Percentiles rank a stretch among this genome's conserved stretches.
Conservation (phyloP, 371 early-diverging fungal genomes). For the Circinella umbellata region DNA sequence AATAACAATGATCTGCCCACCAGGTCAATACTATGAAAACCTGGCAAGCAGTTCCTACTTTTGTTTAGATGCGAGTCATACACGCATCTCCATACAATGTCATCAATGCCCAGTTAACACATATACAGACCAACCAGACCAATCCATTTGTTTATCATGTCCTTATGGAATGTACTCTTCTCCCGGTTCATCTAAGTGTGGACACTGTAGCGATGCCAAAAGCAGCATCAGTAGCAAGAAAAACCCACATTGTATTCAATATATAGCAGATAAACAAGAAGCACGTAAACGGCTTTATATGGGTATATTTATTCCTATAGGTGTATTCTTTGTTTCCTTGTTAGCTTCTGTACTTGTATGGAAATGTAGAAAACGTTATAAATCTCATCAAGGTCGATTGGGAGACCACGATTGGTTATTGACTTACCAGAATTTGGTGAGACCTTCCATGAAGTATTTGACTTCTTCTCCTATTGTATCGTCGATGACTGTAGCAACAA, state of each 20-base stretch:
- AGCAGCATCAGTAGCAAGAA: constrained; percentile 11
- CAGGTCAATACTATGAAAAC: constrained; percentile 28
- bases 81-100: constrained; percentile 29
- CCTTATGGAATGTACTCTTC: constrained; percentile 24
- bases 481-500: background rate
- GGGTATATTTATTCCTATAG: constrained; percentile 37
- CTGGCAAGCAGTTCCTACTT: constrained; percentile 18
- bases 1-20: constrained; percentile 17
- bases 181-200: constrained; percentile 26
- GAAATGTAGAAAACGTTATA: constrained; percentile 27
- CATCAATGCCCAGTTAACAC: constrained; percentile 39
- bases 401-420: constrained; percentile 54
- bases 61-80: constrained; percentile 25
- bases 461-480: background rate
- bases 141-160: constrained; percentile 38
- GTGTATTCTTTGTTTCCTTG: constrained; percentile 11
- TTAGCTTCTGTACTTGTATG: constrained; percentile 13
- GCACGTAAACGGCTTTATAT: constrained; percentile 24
- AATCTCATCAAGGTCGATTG: constrained; percentile 21
- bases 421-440: constrained; percentile 36
- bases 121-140: constrained; percentile 28
- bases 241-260: constrained; percentile 21
- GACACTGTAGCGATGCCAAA: constrained; percentile 21
- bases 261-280: constrained; percentile 9
- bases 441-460: constrained; percentile 18